Conservation (phyloP, 2,329 filamentous ascomycete genomes). For the Calonectria crousiana region DNA sequence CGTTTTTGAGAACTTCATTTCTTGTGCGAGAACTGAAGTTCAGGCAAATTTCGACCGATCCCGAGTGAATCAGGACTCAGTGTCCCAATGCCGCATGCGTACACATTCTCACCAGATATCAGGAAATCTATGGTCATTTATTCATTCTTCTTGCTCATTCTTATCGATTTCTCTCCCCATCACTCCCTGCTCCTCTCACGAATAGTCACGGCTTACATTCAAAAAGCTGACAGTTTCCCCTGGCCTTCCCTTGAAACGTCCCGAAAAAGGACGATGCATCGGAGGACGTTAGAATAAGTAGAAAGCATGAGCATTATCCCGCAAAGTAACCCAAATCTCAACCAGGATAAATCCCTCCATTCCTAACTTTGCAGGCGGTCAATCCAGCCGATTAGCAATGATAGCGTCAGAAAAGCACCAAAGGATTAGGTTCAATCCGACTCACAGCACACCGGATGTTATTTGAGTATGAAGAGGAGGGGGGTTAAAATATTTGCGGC, state of each 20-base stretch:
- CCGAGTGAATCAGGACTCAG: not conserved
- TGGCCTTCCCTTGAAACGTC: not conserved
- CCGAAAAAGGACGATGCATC: not conserved
- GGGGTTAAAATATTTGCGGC: not conserved
- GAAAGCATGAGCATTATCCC: not conserved
- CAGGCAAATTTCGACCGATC: not conserved
- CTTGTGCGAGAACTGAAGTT: too few species aligned
- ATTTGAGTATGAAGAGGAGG: not conserved
- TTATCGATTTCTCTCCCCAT: too few species aligned
- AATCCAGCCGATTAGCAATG: not conserved
- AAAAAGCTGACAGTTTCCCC: not conserved
- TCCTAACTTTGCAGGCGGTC: too few species aligned
- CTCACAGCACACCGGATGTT: not conserved
- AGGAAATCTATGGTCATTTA: not conserved
- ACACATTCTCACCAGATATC: not conserved
- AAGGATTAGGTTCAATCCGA: not conserved
- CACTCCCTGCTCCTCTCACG: too few species aligned
- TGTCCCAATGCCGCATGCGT: not conserved
- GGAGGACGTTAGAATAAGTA: not conserved
- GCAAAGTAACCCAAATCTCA: not conserved
- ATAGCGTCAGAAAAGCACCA: not conserved
- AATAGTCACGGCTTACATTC: too few species aligned
- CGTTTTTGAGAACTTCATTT: not conserved
- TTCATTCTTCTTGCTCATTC: not conserved
- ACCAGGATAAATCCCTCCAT: not conserved